These are phyloP conservation scores for Cymbidium sinense DNA, from an alignment of 106 monocot genomes.

Conservation along the genomic window DNA sequence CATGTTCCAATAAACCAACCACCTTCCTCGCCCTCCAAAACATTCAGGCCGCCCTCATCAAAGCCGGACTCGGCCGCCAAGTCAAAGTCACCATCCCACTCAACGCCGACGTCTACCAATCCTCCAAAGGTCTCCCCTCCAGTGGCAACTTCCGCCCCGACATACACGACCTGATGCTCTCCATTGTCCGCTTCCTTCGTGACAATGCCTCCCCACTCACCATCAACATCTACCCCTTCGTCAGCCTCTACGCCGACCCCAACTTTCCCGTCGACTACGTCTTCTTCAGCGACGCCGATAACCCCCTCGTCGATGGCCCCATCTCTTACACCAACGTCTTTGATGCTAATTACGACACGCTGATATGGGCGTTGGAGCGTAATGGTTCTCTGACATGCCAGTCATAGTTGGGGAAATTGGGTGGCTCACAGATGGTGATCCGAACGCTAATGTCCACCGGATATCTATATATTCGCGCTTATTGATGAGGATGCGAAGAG, in stretches of 20 bases:
- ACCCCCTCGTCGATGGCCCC: conserved; percentile 70
- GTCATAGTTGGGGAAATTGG: conserved; percentile 88
- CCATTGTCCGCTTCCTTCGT: conserved; percentile 65
- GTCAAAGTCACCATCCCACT: conserved; percentile 79
- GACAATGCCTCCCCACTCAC: conserved; percentile 59
- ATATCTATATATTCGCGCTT: conserved; percentile 72
- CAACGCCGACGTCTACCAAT: conserved; percentile 89
- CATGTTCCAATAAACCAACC: conserved; percentile 45
- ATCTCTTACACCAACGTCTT: conserved; percentile 82
- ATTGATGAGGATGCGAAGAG: conserved; percentile 88
- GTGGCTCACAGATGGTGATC: conserved; percentile 81
- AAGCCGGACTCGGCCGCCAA: conserved; percentile 66
- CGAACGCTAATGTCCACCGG: conserved; percentile 59
- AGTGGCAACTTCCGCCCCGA: conserved; percentile 80
- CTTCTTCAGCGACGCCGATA: conserved; percentile 42
- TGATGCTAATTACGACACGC: conserved; percentile 90
- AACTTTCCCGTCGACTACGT: conserved; percentile 89
- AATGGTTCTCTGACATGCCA: conserved; percentile 53
- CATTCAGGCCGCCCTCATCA: conserved; percentile 84
- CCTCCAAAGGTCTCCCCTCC: conserved; percentile 61
- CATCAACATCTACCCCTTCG: conserved; percentile 99
- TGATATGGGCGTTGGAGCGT: conserved; percentile 63
- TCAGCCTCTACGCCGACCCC: conserved; percentile 79
- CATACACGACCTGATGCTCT: conserved; percentile 64
- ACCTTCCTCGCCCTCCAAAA: conserved; percentile 84